Conservation (phyloP, 2,329 filamentous ascomycete species). For the Aspergillus costaricaensis region DNA sequence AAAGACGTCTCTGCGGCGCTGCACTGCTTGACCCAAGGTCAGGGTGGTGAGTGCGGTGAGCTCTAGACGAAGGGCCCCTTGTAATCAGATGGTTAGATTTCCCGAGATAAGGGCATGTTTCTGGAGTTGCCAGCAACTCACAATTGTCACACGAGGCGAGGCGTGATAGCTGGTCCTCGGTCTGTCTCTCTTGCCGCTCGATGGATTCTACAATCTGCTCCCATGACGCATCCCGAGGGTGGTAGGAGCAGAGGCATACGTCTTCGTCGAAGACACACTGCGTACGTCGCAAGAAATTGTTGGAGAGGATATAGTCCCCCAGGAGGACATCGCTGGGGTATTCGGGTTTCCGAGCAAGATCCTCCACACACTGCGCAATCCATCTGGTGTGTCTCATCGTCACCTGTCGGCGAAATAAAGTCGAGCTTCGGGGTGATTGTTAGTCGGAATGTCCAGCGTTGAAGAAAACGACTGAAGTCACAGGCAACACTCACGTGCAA, state of each 20-base stretch:
- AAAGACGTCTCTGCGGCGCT: slow-evolving; percentile 2
- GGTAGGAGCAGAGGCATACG: background rate
- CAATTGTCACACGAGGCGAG: background rate
- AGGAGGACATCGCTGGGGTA: slow-evolving; percentile 13
- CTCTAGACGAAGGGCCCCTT: slow-evolving; percentile 12
- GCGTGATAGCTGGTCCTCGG: background rate
- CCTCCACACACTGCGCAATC: slow-evolving; percentile 11
- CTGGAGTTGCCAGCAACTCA: background rate
- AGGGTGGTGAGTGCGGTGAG: slow-evolving; percentile 2
- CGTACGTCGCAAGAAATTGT: background rate
- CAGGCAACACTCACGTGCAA: slow-evolving; percentile 3
- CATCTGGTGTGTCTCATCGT: slow-evolving; percentile 14
- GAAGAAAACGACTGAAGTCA: too few species aligned
- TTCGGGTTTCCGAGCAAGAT: slow-evolving; percentile 3
- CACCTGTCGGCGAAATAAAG: slow-evolving; percentile 14
- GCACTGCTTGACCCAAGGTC: slow-evolving; percentile 12
- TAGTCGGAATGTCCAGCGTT: background rate
- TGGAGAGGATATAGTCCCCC: slow-evolving; percentile 4
- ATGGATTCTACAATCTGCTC: background rate
- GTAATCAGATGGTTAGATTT: background rate
- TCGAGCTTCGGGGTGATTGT: background rate
- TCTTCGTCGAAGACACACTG: background rate
- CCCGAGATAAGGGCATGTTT: too few species aligned
- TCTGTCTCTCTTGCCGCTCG: background rate
- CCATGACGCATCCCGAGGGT: background rate